phyloP scores from a whole-genome alignment of 768 basidiomycete species.

The Podaxis mareebaensis region DNA sequence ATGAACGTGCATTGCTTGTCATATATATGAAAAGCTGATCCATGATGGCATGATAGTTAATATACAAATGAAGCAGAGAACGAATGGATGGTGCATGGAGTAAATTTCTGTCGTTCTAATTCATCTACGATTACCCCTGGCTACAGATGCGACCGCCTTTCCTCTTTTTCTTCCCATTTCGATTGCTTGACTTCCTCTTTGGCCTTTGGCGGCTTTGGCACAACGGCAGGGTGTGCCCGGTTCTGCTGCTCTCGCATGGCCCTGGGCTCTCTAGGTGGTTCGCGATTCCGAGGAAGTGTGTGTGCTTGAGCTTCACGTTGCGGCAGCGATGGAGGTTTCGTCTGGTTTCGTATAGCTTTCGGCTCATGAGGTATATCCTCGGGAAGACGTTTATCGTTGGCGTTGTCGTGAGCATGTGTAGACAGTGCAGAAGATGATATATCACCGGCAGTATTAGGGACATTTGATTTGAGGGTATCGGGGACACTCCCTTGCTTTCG shows the following conservation, averaged over 20 bases:
- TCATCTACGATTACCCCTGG: not conserved
- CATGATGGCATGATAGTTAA: too few species aligned
- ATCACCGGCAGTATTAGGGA: not conserved
- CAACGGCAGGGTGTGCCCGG: not conserved
- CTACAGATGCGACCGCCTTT: too few species aligned
- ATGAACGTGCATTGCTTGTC: too few species aligned
- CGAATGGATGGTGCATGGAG: too few species aligned
- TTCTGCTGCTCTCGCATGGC: not conserved
- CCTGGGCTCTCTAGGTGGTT: constrained; percentile 1
- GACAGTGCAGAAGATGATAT: not conserved
- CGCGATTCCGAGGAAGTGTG: not conserved
- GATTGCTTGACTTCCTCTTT: not conserved
- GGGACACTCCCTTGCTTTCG: not conserved
- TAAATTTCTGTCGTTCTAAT: not conserved
- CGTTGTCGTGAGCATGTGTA: not conserved
- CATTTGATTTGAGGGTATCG: not conserved
- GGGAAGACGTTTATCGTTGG: not conserved
- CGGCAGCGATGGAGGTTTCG: not conserved
- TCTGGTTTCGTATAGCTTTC: not conserved
- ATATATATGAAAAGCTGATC: too few species aligned
- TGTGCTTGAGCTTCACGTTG: not conserved
- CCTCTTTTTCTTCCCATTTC: not conserved
- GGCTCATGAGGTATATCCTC: not conserved
- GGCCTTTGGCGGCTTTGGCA: not conserved
- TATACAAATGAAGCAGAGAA: too few species aligned